Percentiles rank a stretch among this genome's conserved stretches.
Evolutionary conservation across 495 filamentous ascomycete species (phyloP).

Genomic region (Hyaloscypha bicolor): DNA sequence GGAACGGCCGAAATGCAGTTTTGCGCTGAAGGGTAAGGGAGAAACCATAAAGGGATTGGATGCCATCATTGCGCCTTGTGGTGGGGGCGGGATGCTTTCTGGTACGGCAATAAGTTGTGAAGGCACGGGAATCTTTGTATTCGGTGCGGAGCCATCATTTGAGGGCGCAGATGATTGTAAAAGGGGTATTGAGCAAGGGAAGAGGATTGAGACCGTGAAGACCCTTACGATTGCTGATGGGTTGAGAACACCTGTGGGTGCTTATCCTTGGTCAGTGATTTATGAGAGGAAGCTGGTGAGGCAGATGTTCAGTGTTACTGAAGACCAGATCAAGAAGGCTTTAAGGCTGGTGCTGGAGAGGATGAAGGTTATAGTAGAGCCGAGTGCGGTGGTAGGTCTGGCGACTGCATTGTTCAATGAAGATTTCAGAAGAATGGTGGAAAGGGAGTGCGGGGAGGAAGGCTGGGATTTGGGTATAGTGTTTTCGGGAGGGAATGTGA

Average conservation of each 20-base stretch:
- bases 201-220: slow-evolving; percentile 65
- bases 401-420: slow-evolving; percentile 85
- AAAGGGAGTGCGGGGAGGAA: slow-evolving; percentile 67
- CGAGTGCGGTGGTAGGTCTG: slow-evolving; percentile 82
- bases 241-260: slow-evolving; percentile 79
- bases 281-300: slow-evolving; percentile 68
- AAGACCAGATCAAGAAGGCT: slow-evolving; percentile 79
- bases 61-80: slow-evolving; percentile 83
- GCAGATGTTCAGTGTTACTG: slow-evolving; percentile 76
- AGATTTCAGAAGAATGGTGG: slow-evolving; percentile 72
- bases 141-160: slow-evolving; percentile 89
- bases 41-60: slow-evolving; percentile 50
- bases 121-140: slow-evolving; percentile 67
- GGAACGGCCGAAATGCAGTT: slow-evolving; percentile 20
- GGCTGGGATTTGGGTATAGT: slow-evolving; percentile 90
- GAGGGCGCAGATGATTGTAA: slow-evolving; percentile 82
- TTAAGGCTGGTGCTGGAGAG: slow-evolving; percentile 82
- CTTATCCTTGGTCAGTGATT: slow-evolving; percentile 79
- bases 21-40: slow-evolving; percentile 18
- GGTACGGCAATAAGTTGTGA: slow-evolving; percentile 78
- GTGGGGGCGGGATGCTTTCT: slow-evolving; percentile 86
- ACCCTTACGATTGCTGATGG: slow-evolving; percentile 90
- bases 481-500: slow-evolving; percentile 90
- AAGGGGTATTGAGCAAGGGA: slow-evolving; percentile 62
- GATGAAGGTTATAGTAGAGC: slow-evolving; percentile 92